Conservation (phyloP, 371 early-diverging fungal genomes). For the Haplosporangium sp. region DNA sequence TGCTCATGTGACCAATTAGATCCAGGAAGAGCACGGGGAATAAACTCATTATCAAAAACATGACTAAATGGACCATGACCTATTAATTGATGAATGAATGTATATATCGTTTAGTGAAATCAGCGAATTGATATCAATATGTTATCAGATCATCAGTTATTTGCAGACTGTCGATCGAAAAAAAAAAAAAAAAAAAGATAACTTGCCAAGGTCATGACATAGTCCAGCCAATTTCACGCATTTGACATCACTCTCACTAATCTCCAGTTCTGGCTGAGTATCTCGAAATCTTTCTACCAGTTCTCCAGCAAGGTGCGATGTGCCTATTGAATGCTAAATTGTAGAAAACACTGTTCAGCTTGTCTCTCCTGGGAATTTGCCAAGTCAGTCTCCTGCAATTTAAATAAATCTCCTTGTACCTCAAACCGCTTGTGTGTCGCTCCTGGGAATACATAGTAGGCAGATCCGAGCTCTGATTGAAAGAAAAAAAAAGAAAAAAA, state of each 20-base stretch:
- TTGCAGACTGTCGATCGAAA: background rate
- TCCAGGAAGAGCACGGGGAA: slow-evolving; percentile 78
- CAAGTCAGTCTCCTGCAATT: background rate
- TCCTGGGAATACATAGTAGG: slow-evolving; percentile 95
- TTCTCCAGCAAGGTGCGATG: slow-evolving; percentile 84
- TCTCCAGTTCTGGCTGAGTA: slow-evolving; percentile 86
- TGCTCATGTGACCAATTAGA: slow-evolving; percentile 90
- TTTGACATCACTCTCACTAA: slow-evolving; percentile 81
- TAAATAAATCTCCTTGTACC: slow-evolving; percentile 16
- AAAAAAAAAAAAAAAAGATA: background rate
- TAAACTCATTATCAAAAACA: slow-evolving; percentile 91
- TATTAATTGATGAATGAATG: slow-evolving; percentile 9
- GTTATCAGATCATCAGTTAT: background rate
- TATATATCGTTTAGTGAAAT: background rate
- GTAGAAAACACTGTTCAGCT: background rate
- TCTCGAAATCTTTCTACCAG: slow-evolving; percentile 76
- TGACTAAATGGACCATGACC: slow-evolving; percentile 97
- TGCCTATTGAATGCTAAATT: slow-evolving; percentile 63
- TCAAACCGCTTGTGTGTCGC: slow-evolving; percentile 94
- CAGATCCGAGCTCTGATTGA: slow-evolving; percentile 72
- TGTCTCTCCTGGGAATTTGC: background rate
- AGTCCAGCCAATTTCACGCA: slow-evolving; percentile 94
- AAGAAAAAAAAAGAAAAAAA: background rate
- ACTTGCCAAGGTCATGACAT: slow-evolving; percentile 92
- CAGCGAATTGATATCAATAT: background rate